These are phyloP conservation scores for Pythium oligandrum DNA, from an alignment of 352 stramenopile genomes.

Conservation along the genomic window DNA sequence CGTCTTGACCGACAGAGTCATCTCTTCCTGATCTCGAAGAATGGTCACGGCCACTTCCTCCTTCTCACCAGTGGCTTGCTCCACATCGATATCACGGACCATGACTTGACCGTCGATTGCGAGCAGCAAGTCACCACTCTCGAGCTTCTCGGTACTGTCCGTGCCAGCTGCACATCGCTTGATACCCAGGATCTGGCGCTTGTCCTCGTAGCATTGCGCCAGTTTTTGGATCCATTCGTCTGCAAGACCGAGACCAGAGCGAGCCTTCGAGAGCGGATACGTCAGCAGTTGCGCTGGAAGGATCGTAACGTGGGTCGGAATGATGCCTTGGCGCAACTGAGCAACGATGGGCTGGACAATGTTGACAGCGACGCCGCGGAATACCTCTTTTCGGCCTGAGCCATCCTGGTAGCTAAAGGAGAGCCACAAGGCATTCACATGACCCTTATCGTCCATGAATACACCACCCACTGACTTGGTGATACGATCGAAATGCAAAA, in stretches of 20 bases:
- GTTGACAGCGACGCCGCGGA: constrained; percentile 63
- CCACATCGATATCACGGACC: constrained; percentile 77
- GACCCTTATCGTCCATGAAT: constrained; percentile 70
- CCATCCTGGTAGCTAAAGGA: constrained; percentile 86
- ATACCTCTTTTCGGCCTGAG: constrained; percentile 76
- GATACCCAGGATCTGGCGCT: constrained; percentile 85
- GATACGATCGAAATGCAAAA: constrained; percentile 86
- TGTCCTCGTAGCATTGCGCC: constrained; percentile 67
- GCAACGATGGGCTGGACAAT: constrained; percentile 67
- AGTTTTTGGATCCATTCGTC: constrained; percentile 85
- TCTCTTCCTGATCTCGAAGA: constrained; percentile 70
- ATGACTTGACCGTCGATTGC: constrained; percentile 73
- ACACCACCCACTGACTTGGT: constrained; percentile 84
- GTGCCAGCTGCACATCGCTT: constrained; percentile 72
- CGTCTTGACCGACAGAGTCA: constrained; percentile 53
- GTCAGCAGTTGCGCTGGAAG: constrained; percentile 74
- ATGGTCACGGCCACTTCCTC: constrained; percentile 52
- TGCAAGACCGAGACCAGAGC: constrained; percentile 76
- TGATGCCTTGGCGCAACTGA: constrained; percentile 33
- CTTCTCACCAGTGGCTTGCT: constrained; percentile 52
- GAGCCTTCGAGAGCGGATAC: constrained; percentile 84
- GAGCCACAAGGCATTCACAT: constrained; percentile 77
- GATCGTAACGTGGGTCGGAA: constrained; percentile 55
- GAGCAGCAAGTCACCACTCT: constrained; percentile 83
- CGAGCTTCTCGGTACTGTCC: constrained; percentile 57